Percentiles rank a stretch among this genome's conserved stretches.
These are phyloP conservation scores for Eucalyptus grandis DNA, from an alignment of 345 rosid genomes.

Conservation along the genomic window DNA sequence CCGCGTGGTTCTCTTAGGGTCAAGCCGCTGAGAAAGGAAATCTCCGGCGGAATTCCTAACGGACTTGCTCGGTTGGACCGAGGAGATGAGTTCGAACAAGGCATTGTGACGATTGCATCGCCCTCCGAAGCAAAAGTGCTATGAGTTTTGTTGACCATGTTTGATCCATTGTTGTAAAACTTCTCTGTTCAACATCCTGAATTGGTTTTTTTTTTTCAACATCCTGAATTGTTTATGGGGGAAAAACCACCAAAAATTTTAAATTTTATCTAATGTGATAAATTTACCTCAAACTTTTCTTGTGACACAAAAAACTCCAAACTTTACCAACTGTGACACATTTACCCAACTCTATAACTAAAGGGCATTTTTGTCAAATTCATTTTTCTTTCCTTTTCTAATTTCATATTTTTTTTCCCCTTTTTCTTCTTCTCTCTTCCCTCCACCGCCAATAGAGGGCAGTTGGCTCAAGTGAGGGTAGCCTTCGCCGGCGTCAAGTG, in stretches of 20 bases:
- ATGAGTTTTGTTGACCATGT: not conserved
- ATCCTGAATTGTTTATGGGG: not conserved
- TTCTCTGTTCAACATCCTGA: not conserved
- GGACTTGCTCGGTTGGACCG: not conserved
- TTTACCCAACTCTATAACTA: too few relatives aligned
- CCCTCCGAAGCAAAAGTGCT: not conserved
- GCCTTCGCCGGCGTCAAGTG: fast-evolving
- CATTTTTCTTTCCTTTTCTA: too few relatives aligned
- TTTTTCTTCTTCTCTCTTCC: too few relatives aligned
- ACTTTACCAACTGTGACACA: too few relatives aligned
- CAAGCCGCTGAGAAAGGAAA: not conserved
- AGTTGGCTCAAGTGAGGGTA: too few relatives aligned
- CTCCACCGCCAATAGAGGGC: fast-evolving
- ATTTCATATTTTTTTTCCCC: too few relatives aligned
- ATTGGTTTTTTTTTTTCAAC: too few relatives aligned
- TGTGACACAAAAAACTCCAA: too few relatives aligned
- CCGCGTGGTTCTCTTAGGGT: not conserved
- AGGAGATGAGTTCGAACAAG: not conserved
- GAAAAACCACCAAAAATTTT: too few relatives aligned
- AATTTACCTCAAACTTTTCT: too few relatives aligned
- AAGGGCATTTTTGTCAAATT: too few relatives aligned
- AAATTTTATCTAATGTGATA: too few relatives aligned
- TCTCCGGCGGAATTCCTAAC: not conserved
- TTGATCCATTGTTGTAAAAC: not conserved
- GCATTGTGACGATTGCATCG: not conserved